A percentile compares a stretch with the other conserved stretches of the same genome.
These are phyloP conservation scores for Dinochytrium kinnereticum DNA, from an alignment of 371 early-diverging fungal species.

Conservation along the genomic window DNA sequence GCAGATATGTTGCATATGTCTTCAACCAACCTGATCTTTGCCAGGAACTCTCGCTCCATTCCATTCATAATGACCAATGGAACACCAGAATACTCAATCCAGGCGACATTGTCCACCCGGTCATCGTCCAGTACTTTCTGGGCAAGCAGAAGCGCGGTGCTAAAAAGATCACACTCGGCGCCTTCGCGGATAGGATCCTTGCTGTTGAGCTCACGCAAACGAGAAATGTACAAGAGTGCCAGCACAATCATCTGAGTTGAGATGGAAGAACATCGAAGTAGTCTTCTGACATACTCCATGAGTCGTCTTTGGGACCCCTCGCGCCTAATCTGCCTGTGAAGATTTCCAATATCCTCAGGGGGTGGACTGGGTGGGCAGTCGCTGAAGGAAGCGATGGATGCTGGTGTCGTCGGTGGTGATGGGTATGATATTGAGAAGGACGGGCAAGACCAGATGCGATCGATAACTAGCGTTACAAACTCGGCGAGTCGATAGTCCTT, in stretches of 20 bases:
- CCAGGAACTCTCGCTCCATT: slow-evolving; percentile 36
- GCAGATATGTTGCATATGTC: neutral
- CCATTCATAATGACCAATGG: slow-evolving; percentile 19
- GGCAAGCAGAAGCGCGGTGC: slow-evolving; percentile 28
- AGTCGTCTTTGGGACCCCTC: neutral
- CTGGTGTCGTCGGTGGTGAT: neutral
- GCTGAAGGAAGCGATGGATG: neutral
- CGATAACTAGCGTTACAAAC: slow-evolving; percentile 12
- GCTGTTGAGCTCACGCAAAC: slow-evolving; percentile 27
- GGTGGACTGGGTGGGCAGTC: slow-evolving; percentile 4
- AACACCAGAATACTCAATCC: slow-evolving; percentile 23
- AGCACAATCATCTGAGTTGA: slow-evolving; percentile 13
- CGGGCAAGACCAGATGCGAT: slow-evolving; percentile 8
- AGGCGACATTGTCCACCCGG: slow-evolving; percentile 28
- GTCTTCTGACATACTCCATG: slow-evolving; percentile 10
- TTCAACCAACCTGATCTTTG: slow-evolving; percentile 18
- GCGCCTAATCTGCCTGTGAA: neutral
- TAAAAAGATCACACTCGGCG: slow-evolving; percentile 25
- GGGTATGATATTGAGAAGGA: no score
- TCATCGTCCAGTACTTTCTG: slow-evolving; percentile 34
- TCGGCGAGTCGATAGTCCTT: slow-evolving; percentile 17
- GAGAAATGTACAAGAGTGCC: slow-evolving; percentile 25
- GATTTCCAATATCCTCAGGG: neutral
- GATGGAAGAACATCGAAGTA: slow-evolving; percentile 21
- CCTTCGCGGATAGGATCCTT: slow-evolving; percentile 25